phyloP scores from a whole-genome alignment of 1,284 basidiomycete genomes.

The Meripilus lineatus region DNA sequence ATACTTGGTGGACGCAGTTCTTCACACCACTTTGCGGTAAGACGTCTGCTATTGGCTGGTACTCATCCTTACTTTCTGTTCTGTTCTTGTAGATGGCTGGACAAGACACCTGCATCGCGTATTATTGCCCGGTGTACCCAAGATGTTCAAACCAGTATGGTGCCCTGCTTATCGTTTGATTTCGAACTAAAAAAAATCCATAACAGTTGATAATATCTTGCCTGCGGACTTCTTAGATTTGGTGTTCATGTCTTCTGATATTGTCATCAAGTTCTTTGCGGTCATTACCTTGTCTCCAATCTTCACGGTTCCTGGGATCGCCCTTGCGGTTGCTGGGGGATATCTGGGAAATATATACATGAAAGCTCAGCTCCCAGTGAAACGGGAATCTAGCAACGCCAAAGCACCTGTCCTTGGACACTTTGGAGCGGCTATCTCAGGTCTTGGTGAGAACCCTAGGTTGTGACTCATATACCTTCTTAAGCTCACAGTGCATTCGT shows the following conservation, averaged over 20 bases:
- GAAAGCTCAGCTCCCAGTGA: slow-evolving; percentile 69
- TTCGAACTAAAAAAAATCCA: not conserved
- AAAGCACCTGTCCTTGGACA: slow-evolving; percentile 58
- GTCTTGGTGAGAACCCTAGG: slow-evolving; percentile 45
- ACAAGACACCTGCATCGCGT: slow-evolving; percentile 54
- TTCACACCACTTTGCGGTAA: slow-evolving; percentile 52
- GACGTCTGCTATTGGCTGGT: not conserved
- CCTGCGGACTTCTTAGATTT: slow-evolving; percentile 13
- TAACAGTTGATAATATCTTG: slow-evolving; percentile 3
- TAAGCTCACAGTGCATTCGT: not conserved
- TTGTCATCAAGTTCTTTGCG: slow-evolving; percentile 35
- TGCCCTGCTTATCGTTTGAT: not conserved
- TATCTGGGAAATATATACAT: slow-evolving; percentile 47
- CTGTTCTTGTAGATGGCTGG: slow-evolving; percentile 38
- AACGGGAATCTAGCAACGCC: slow-evolving; percentile 63
- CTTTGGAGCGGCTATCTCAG: slow-evolving; percentile 61
- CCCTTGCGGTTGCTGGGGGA: slow-evolving; percentile 36
- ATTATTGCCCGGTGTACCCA: slow-evolving; percentile 55
- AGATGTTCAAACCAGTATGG: slow-evolving; percentile 43
- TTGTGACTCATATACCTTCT: slow-evolving; percentile 30
- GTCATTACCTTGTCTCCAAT: slow-evolving; percentile 38
- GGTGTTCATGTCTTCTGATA: slow-evolving; percentile 19
- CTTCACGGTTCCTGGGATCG: slow-evolving; percentile 29
- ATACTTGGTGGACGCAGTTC: slow-evolving; percentile 48
- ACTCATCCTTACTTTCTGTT: slow-evolving; percentile 12